Base-by-base conservation (phyloP, 805 yeast species). In the Spencermartinsiella europaea region DNA sequence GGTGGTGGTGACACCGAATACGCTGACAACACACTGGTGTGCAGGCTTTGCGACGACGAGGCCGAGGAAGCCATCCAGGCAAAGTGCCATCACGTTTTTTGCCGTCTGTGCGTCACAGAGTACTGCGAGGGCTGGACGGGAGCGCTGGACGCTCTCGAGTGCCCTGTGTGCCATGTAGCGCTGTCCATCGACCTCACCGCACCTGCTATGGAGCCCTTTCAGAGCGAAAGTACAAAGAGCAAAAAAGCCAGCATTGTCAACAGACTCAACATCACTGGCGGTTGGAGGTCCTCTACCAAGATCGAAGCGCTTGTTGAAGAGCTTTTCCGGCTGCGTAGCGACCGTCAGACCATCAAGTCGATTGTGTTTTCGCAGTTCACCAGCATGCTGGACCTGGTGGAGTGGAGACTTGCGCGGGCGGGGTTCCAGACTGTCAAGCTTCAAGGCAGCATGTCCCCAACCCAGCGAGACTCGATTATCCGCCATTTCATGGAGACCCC, bases 351-450 rank as follows among this genome's bases (percentile, higher is more conserved):
- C 0, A 84, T 93, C 54, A 93, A 93, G 65, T 86, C 96, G 1
- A 93, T 93, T 70, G 99, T 93, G 8, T 93, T 93, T 59, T 90
- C 98, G 0, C 99, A 93, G 66, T 93, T 93, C 64, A 93, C 98
- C 0, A 83, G 95, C 37, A 93, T 93, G 98, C 68, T 93, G 48
- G 99, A 93, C 65, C 70, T 93, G 44, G 89, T 93, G 3, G 98
- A 93, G 60, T 93, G 99, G 98, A 71, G 99, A 52, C 69, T 93
- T 57, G 83, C 85, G 53, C 74, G 96, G 43, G 98, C 98, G 0
- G 99, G 99, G 0, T 93, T 93, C 63, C 80, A 84, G 55, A 91
- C 96, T 0, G 98, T 88, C 22, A 90, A 93, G 62, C 67, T 93
- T 49, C 97, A 88, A 64, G 99, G 99, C 21, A 86, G 90, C 28